Evolutionary conservation across 1,284 basidiomycete genomes (phyloP).

Genomic region (Flammula alnicola): DNA sequence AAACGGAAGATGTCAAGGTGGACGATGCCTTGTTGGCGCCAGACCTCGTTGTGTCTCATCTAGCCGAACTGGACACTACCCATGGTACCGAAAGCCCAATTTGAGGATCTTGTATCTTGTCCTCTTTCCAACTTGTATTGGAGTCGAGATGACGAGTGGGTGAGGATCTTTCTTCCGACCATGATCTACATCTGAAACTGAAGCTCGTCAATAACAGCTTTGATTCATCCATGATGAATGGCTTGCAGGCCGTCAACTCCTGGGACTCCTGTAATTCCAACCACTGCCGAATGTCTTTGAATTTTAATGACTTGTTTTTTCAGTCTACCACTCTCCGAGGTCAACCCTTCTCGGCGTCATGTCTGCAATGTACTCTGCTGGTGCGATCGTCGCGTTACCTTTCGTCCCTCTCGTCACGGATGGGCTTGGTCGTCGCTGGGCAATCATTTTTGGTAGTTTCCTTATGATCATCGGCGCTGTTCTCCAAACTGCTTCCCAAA

Average conservation of each 20-base stretch:
- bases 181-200: not conserved
- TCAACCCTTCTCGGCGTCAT: slow-evolving; percentile 55
- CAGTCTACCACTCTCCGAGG: slow-evolving; percentile 55
- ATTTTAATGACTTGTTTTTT: not conserved
- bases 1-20: slow-evolving; percentile 1
- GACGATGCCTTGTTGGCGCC: slow-evolving; percentile 1
- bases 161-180: slow-evolving; percentile 28
- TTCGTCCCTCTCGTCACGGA: slow-evolving; percentile 50
- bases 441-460: slow-evolving; percentile 49
- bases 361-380: slow-evolving; percentile 58
- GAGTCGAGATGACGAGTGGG: slow-evolving; percentile 67
- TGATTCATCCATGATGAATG: slow-evolving; percentile 64
- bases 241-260: slow-evolving; percentile 50
- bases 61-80: slow-evolving; percentile 52
- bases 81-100: slow-evolving; percentile 62
- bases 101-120: slow-evolving; percentile 52
- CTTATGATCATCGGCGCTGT: slow-evolving; percentile 52
- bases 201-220: slow-evolving; percentile 42
- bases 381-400: slow-evolving; percentile 53
- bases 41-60: slow-evolving; percentile 47
- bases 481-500: slow-evolving; percentile 48
- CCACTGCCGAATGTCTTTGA: slow-evolving; percentile 12
- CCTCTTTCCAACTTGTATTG: slow-evolving; percentile 62
- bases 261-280: slow-evolving; percentile 53
- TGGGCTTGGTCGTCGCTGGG: slow-evolving; percentile 44